Conservation (phyloP, 257 asterid genomes). For the Nyctanthes arbortristis region DNA sequence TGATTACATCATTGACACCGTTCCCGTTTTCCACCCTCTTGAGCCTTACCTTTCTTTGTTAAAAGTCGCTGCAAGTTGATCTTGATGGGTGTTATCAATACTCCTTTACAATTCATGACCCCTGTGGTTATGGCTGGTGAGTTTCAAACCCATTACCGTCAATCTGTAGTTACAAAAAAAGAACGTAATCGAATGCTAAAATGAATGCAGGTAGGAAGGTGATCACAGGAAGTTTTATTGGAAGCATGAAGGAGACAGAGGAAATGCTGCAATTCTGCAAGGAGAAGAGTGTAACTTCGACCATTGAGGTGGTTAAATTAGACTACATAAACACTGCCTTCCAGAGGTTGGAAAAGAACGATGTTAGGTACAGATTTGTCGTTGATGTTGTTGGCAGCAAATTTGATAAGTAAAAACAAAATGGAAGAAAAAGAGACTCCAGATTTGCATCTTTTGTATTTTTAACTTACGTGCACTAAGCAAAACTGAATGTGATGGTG, state of each 20-base stretch:
- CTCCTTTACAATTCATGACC: slow-evolving; percentile 74
- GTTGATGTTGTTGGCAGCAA: slow-evolving; percentile 94
- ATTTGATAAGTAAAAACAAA: slow-evolving; percentile 36
- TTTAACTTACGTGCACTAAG: neutral
- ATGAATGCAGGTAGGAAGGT: slow-evolving; percentile 65
- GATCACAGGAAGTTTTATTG: slow-evolving; percentile 86
- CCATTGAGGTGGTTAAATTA: slow-evolving; percentile 81
- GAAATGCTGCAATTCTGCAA: slow-evolving; percentile 93
- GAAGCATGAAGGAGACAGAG: slow-evolving; percentile 85
- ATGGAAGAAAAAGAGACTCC: neutral
- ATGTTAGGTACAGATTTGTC: slow-evolving; percentile 90
- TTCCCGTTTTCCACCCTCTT: slow-evolving; percentile 81
- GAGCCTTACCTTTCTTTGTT: slow-evolving; percentile 81
- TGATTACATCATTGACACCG: slow-evolving; percentile 85
- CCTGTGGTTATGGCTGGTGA: slow-evolving; percentile 95
- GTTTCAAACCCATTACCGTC: too few species aligned
- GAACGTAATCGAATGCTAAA: too few species aligned
- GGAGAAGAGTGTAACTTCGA: slow-evolving; percentile 64
- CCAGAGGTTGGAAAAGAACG: slow-evolving; percentile 88
- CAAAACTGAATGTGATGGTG: neutral
- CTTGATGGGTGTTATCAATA: slow-evolving; percentile 84
- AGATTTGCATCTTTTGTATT: neutral
- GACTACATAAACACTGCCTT: slow-evolving; percentile 82
- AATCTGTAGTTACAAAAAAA: too few species aligned
- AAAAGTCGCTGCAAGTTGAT: slow-evolving; percentile 84